Base-by-base conservation (phyloP, 108 stramenopile genomes). In the Nannochloropsis oceanica region DNA sequence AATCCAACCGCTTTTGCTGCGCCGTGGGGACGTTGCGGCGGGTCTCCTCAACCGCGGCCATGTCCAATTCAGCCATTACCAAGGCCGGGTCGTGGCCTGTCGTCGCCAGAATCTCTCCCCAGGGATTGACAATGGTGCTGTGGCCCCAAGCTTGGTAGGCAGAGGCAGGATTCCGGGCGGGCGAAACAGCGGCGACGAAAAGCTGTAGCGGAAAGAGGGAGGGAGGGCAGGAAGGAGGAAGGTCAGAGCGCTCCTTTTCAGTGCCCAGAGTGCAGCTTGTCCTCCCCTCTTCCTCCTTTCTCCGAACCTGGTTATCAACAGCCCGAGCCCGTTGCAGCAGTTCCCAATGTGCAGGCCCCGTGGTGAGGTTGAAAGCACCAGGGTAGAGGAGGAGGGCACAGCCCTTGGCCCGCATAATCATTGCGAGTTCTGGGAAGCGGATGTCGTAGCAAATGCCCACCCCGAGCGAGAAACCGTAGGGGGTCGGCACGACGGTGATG, bases 361-460 rank as follows among this genome's bases (percentile, higher is more conserved):
- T 89, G 79, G 86, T 87, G 83, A 85, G 81, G 91, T 99, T 99
- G 94, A 99, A 99, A 25, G 99, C 99, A 13, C 99, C 98, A 0
- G 99, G 99, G 79, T 92, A 99, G 27, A 98, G 88, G 12, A 99
- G 85, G 34, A 92, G 85, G 84, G 93, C 93, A 59, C 92, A 84
- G 85, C 96, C 93, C 81, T 91, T 89, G 83, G 94, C 90, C 11
- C 94, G 92, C 86, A 99, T 81, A 11, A 97, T 88, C 90, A 97
- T 94, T 82, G 97, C 94, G 34, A 96, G 95, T 90, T 98, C 96
- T 13, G 98, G 95, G 84, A 99, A 99, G 18, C 99, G 95, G 89
- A 99, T 95, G 92, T 99, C 99, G 90, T 99, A 99, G 93, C 99
- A 99, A 80, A 99, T 99, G 20, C 97, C 99, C 12, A 99, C 91